phyloP scores from a whole-genome alignment of 129 eudicot species.

The Tanacetum coccineum region DNA sequence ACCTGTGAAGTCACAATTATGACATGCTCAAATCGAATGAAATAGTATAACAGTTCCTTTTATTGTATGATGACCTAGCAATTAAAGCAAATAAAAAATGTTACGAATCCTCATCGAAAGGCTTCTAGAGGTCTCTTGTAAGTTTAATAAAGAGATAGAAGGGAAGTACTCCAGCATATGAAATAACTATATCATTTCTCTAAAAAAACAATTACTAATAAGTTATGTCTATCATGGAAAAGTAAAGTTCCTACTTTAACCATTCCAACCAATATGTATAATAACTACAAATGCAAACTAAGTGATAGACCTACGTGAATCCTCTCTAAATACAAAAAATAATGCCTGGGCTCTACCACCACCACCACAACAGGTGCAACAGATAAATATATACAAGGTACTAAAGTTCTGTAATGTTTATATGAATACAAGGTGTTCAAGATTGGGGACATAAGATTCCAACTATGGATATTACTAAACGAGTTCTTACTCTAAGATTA shows the following conservation, averaged over 20 bases:
- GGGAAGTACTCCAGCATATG: background rate
- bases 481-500: too few relatives aligned
- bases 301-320: too few relatives aligned
- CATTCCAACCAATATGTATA: too few relatives aligned
- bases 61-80: background rate
- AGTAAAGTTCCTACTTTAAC: background rate
- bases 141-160: background rate
- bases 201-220: background rate
- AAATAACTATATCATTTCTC: background rate
- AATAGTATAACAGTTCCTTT: too few relatives aligned
- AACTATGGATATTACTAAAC: background rate
- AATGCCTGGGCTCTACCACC: too few relatives aligned
- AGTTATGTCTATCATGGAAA: too few relatives aligned
- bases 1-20: conserved; percentile 32
- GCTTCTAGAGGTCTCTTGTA: background rate
- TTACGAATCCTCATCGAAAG: background rate
- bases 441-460: background rate
- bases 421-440: conserved; percentile 11
- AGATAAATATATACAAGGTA: conserved; percentile 11
- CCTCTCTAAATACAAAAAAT: too few relatives aligned
- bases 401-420: background rate
- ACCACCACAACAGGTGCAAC: too few relatives aligned
- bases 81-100: background rate
- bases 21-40: too few relatives aligned
- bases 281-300: too few relatives aligned